phyloP scores from a whole-genome alignment of 805 yeast genomes.

The Lipomyces yamanashiensis region DNA sequence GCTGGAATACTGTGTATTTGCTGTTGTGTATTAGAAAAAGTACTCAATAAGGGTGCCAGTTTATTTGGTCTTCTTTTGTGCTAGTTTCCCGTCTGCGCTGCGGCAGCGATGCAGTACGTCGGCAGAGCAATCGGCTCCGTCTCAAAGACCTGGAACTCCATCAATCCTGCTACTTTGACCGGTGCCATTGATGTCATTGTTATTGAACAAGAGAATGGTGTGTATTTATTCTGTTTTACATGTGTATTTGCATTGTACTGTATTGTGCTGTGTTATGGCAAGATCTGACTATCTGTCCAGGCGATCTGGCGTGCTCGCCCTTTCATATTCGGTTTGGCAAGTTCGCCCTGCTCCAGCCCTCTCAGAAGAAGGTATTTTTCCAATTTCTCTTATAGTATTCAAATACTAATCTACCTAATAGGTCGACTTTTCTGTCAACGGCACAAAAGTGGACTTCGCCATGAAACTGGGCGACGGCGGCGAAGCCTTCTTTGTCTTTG shows the following conservation, averaged over 20 bases:
- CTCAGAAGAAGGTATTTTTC: slow-evolving; percentile 70
- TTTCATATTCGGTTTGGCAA: slow-evolving; percentile 97
- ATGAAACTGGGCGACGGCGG: slow-evolving; percentile 98
- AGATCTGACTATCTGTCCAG: slow-evolving; percentile 40
- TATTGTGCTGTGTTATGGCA: too few species aligned
- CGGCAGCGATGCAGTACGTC: slow-evolving; percentile 80
- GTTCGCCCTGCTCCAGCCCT: slow-evolving; percentile 88
- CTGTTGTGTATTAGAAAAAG: too few species aligned
- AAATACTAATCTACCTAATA: slow-evolving; percentile 6
- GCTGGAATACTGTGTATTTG: too few species aligned
- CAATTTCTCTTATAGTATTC: not conserved
- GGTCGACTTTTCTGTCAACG: slow-evolving; percentile 87
- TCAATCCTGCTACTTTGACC: slow-evolving; percentile 92
- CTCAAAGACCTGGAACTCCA: slow-evolving; percentile 95
- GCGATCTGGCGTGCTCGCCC: slow-evolving; percentile 84
- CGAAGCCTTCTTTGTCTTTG: slow-evolving; percentile 96
- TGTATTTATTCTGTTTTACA: slow-evolving; percentile 16
- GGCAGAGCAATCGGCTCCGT: slow-evolving; percentile 95
- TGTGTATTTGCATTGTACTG: too few species aligned
- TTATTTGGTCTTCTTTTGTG: not conserved
- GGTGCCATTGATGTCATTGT: slow-evolving; percentile 98
- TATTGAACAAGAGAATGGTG: slow-evolving; percentile 82
- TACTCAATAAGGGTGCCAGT: not conserved
- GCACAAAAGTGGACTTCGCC: slow-evolving; percentile 75
- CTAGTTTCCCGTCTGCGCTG: not conserved